Evolutionary conservation across 768 basidiomycete species (phyloP).

Genomic region (Suillus paluster): DNA sequence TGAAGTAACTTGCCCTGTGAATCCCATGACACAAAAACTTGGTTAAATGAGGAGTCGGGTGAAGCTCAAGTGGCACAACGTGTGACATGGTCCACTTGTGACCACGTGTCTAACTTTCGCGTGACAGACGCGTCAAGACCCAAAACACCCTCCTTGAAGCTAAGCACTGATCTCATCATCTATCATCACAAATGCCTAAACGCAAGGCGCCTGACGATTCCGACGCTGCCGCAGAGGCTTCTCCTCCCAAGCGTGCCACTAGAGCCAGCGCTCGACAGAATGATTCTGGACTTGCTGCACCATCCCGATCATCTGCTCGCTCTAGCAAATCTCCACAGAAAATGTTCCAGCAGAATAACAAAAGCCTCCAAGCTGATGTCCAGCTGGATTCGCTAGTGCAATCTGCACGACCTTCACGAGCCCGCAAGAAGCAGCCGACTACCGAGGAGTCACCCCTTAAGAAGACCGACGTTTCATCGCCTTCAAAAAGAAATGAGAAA

Average conservation of each 20-base stretch:
- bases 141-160: background rate
- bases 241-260: constrained; percentile 40
- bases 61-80: constrained; percentile 1
- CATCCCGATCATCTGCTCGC: background rate
- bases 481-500: background rate
- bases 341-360: background rate
- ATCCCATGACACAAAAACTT: constrained; percentile 50
- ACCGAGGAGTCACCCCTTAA: constrained; percentile 4
- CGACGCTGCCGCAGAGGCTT: constrained; percentile 19
- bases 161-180: background rate
- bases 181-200: constrained; percentile 44
- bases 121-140: constrained; percentile 21
- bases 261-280: constrained; percentile 23
- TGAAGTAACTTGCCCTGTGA: constrained; percentile 54
- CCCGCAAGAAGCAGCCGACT: background rate
- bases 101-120: constrained; percentile 16
- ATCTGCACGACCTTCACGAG: constrained; percentile 6
- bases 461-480: constrained; percentile 2
- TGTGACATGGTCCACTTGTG: constrained; percentile 22
- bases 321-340: constrained; percentile 1
- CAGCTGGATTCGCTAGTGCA: constrained; percentile 3
- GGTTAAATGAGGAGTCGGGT: constrained; percentile 2
- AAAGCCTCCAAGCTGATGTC: background rate
- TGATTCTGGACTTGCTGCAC: background rate
- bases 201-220: constrained; percentile 42